Evolutionary conservation across 441 rosid genomes (phyloP).

Genomic region (Hura crepitans): DNA sequence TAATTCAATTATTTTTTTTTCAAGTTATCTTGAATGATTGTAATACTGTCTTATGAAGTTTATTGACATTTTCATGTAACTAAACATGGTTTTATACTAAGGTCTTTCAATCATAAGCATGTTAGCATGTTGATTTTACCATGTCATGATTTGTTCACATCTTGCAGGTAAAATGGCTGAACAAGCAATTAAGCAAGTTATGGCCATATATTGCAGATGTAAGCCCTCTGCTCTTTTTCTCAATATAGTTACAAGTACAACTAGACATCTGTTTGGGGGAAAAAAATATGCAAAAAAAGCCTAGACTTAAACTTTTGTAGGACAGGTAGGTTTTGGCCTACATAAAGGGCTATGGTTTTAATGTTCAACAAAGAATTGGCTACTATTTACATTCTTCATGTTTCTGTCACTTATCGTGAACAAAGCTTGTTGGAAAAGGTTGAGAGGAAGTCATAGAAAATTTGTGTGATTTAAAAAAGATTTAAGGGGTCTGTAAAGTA

Average conservation of each 20-base stretch:
- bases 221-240: constrained; percentile 29
- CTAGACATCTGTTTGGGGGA: not conserved
- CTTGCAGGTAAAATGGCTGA: constrained; percentile 90
- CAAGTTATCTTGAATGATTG: not conserved
- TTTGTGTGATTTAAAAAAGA: not conserved
- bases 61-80: not conserved
- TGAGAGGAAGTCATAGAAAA: not conserved
- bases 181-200: constrained; percentile 81
- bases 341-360: not conserved
- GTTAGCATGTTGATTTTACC: constrained; percentile 8
- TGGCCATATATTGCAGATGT: constrained; percentile 97
- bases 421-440: not conserved
- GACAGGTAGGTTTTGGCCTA: not conserved
- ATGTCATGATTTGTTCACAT: constrained; percentile 19
- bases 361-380: not conserved
- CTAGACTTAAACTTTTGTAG: not conserved
- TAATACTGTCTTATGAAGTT: not conserved
- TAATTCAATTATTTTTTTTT: no score
- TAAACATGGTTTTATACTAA: not conserved
- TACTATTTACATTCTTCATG: not conserved
- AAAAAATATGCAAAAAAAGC: not conserved
- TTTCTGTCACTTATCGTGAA: not conserved
- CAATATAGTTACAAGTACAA: constrained; percentile 7
- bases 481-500: not conserved
- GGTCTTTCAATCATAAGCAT: not conserved